Evolutionary conservation across 352 stramenopile species (phyloP).

Genomic region (Globisporangium spiculum): DNA sequence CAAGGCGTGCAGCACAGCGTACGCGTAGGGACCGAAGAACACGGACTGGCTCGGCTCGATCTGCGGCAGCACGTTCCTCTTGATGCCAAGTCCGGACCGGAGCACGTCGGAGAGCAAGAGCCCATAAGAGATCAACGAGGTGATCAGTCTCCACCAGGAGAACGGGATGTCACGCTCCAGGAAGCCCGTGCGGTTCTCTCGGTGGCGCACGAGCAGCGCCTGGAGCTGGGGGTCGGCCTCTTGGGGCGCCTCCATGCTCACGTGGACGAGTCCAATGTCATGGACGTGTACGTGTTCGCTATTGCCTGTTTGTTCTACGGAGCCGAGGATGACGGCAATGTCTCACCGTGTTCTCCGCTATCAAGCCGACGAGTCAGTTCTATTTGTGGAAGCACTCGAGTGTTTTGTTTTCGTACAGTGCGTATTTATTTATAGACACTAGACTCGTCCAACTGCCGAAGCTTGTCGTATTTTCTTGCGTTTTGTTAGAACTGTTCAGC

Average conservation of each 20-base stretch:
- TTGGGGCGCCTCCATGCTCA: not conserved
- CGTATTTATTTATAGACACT: not conserved
- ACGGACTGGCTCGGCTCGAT: constrained; percentile 6
- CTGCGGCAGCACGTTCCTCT: not conserved
- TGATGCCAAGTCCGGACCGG: constrained; percentile 10
- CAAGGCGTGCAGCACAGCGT: constrained; percentile 1
- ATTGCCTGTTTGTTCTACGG: not conserved
- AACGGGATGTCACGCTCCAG: constrained; percentile 16
- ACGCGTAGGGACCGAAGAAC: constrained; percentile 14
- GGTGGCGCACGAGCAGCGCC: constrained; percentile 2
- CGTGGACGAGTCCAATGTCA: not conserved
- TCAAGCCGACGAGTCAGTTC: not conserved
- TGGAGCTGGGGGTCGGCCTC: not conserved
- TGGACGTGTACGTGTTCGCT: not conserved
- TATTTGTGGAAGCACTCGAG: not conserved
- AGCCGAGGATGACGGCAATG: not conserved
- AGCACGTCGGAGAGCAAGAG: constrained; percentile 23
- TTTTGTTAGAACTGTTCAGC: not conserved
- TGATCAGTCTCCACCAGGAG: constrained; percentile 7
- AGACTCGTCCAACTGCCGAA: not conserved
- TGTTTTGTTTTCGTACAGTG: not conserved
- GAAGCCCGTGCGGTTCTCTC: not conserved
- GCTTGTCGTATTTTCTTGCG: not conserved
- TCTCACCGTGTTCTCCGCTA: not conserved
- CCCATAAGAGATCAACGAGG: constrained; percentile 19